These are phyloP conservation scores for Diaporthe sp. DNA, from an alignment of 2,329 filamentous ascomycete genomes.

Conservation along the genomic window DNA sequence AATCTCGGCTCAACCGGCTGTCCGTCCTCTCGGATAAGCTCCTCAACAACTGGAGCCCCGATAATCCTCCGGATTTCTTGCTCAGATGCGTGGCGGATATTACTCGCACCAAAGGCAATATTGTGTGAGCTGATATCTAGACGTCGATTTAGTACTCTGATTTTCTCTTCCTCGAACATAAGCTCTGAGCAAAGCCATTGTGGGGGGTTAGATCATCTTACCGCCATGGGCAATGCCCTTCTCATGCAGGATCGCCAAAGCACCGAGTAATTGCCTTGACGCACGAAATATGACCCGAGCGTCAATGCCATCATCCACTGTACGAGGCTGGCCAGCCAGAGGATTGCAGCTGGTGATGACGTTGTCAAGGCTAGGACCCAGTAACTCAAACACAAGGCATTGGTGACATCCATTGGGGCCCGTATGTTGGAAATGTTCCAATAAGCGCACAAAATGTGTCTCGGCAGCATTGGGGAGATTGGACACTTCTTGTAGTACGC, in stretches of 20 bases:
- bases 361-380: neutral
- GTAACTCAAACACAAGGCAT: conserved; percentile 7
- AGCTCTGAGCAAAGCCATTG: neutral
- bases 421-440: neutral
- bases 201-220: neutral
- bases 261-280: neutral
- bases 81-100: neutral
- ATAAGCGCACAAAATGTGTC: neutral
- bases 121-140: conserved; percentile 6
- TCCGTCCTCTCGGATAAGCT: neutral
- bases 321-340: neutral
- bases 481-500: neutral
- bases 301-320: neutral
- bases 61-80: neutral
- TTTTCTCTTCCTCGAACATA: too few relatives aligned
- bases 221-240: conserved; percentile 1
- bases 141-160: neutral
- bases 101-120: neutral
- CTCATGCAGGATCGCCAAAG: neutral
- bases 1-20: neutral
- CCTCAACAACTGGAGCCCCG: neutral
- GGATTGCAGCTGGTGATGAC: neutral
- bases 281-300: neutral
- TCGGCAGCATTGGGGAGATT: neutral
- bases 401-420: neutral